Base-by-base conservation (phyloP, 441 rosid genomes). In the Arabidopsis hybrid region DNA sequence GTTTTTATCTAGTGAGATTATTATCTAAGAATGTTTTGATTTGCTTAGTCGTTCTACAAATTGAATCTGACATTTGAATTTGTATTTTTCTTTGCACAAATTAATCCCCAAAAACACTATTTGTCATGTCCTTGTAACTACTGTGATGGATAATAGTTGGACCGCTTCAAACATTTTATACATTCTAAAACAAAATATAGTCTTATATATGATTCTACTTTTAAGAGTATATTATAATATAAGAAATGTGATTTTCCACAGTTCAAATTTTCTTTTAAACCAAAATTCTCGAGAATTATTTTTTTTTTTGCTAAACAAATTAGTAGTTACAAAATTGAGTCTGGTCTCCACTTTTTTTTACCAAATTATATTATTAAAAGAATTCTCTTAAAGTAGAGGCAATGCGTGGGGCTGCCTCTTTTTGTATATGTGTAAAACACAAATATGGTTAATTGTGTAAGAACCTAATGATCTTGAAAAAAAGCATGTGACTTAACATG, bases 401-500 rank as follows among this genome's bases (percentile, higher is more conserved):
- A 55, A 29, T 42, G 45, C 11, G 47, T 29, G 49, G 51, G 42
- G 42, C 52, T 67, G 31, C 42, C 52, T 26, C 45, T 7, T 16
- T 21, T 14, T 68, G 52, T 26, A 45, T 32, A 45, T 43, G 55
- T 68, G 46, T 67, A 11, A 43, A 68, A 16, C 57, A 43, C n/a
- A 56, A 8, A 56, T 16, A 56, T 45, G 40, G 56, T 13, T 35
- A 35, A 60, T 9, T 36, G 32, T 60, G 34, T 62, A 61, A 61
- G 52, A 62, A 61, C 51, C 68, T 42, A 32, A 61, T 65, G 7
- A 56, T 64, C 12, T 62, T 49, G 8, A 32, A 9, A 40, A 32
- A 53, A 34, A 26, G 29, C 59, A 73, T 46, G 77, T 46, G 39
- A 56, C 71, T 73, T 64, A 45, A 65, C 46, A 64, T 56, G 17